Percentiles rank a stretch among this genome's conserved stretches.
Evolutionary conservation across 2,329 filamentous ascomycete genomes (phyloP).

Genomic region (Neopestalotiopsis rosae): DNA sequence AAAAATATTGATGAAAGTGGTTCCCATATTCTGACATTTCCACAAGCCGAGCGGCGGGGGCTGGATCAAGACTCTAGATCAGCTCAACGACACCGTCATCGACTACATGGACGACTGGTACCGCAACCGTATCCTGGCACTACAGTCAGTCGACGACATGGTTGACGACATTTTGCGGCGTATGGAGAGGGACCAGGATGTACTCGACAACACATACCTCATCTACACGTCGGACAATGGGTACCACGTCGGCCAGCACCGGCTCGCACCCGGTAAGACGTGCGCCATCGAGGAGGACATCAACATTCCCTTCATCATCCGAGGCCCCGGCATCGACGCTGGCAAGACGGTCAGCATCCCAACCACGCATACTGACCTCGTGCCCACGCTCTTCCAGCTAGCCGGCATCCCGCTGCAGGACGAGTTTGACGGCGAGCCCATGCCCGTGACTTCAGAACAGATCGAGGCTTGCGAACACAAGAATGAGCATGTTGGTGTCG

Average conservation of each 20-base stretch:
- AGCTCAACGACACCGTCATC: slow-evolving; percentile 50
- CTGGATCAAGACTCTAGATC: slow-evolving; percentile 41
- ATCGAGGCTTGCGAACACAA: slow-evolving; percentile 24
- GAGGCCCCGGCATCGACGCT: slow-evolving; percentile 59
- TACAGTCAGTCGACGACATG: slow-evolving; percentile 61
- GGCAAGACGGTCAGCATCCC: slow-evolving; percentile 49
- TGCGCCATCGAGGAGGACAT: slow-evolving; percentile 65
- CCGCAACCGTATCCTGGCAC: slow-evolving; percentile 50
- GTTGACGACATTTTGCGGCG: slow-evolving; percentile 49
- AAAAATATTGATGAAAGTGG: not conserved
- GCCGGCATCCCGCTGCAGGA: slow-evolving; percentile 38
- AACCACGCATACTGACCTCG: slow-evolving; percentile 61
- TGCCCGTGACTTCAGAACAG: slow-evolving; percentile 44
- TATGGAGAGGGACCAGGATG: slow-evolving; percentile 50
- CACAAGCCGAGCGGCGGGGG: slow-evolving; percentile 5
- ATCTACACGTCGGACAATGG: slow-evolving; percentile 66
- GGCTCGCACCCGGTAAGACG: slow-evolving; percentile 61
- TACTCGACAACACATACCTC: slow-evolving; percentile 66
- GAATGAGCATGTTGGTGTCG: slow-evolving; percentile 46
- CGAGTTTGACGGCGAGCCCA: slow-evolving; percentile 58
- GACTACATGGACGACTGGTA: slow-evolving; percentile 60
- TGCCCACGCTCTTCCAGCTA: slow-evolving; percentile 56
- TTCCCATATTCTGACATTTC: not conserved
- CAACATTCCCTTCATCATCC: slow-evolving; percentile 62
- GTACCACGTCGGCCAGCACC: slow-evolving; percentile 64